These are phyloP conservation scores for Suhomyces tanzawaensis DNA, from an alignment of 805 yeast species.

Conservation along the genomic window DNA sequence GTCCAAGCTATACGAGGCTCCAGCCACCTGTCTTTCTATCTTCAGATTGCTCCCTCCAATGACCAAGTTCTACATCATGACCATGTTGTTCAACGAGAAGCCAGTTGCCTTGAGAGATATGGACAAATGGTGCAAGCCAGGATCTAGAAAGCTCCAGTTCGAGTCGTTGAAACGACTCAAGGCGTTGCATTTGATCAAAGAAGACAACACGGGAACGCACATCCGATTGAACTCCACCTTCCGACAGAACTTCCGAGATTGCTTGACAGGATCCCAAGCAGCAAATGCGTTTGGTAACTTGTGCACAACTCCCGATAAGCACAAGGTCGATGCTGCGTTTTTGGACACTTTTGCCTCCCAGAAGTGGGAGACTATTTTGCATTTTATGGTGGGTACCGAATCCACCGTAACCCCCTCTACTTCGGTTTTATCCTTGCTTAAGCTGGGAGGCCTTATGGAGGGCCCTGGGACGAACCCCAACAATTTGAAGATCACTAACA, in stretches of 20 bases:
- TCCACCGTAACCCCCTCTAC: conserved; percentile 64
- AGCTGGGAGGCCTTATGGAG: conserved; percentile 87
- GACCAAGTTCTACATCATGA: conserved; percentile 85
- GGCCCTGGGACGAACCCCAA: conserved; percentile 38
- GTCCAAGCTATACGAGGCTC: conserved; percentile 69
- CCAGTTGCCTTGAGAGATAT: conserved; percentile 66
- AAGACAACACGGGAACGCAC: conserved; percentile 46
- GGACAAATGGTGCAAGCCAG: conserved; percentile 71
- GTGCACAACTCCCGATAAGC: conserved; percentile 52
- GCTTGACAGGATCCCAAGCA: conserved; percentile 74
- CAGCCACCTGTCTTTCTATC: conserved; percentile 94
- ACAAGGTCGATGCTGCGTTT: conserved; percentile 58
- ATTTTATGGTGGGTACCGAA: conserved; percentile 96
- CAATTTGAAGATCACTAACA: conserved; percentile 71
- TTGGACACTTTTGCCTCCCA: conserved; percentile 77
- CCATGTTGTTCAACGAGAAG: conserved; percentile 77
- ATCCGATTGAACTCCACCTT: conserved; percentile 70
- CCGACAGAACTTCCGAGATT: conserved; percentile 70
- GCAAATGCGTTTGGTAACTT: conserved; percentile 77
- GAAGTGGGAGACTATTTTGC: conserved; percentile 93
- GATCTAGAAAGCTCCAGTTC: conserved; percentile 55
- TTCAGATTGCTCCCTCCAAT: conserved; percentile 83
- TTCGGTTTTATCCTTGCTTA: conserved; percentile 75
- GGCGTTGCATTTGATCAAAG: conserved; percentile 71
- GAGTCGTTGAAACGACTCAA: conserved; percentile 80